These are phyloP conservation scores for Sporopachydermia lactativora DNA, from an alignment of 805 yeast genomes.

Conservation along the genomic window DNA sequence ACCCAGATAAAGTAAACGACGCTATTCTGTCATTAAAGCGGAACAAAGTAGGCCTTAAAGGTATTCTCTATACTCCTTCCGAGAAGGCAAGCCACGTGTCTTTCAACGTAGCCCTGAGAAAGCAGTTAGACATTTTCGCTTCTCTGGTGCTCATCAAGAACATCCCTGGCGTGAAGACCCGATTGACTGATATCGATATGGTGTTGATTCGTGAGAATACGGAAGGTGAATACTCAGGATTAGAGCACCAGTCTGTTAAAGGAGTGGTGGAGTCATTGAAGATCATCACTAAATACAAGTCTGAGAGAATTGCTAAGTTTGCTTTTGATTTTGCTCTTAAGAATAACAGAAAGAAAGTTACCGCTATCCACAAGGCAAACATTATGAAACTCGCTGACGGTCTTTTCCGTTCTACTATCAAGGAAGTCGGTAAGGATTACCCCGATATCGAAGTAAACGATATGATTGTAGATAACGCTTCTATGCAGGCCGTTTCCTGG, in stretches of 20 bases:
- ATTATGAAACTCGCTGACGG: conserved; percentile 99
- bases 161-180: conserved; percentile 87
- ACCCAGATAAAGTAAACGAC: conserved; percentile 52
- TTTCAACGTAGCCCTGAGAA: conserved; percentile 90
- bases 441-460: conserved; percentile 75
- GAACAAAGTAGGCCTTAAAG: conserved; percentile 94
- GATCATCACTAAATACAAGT: conserved; percentile 85
- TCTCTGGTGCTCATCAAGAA: conserved; percentile 88
- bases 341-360: conserved; percentile 83
- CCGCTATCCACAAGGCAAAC: conserved; percentile 98
- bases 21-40: conserved; percentile 87
- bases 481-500: conserved; percentile 97
- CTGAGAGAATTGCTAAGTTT: conserved; percentile 94
- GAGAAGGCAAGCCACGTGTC: conserved; percentile 70
- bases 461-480: conserved; percentile 96
- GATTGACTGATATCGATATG: conserved; percentile 78
- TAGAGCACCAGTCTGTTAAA: conserved; percentile 94
- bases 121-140: conserved; percentile 91
- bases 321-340: conserved; percentile 92
- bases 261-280: conserved; percentile 96
- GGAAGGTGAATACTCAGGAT: conserved; percentile 98
- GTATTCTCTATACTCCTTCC: conserved; percentile 85
- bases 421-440: conserved; percentile 72
- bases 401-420: conserved; percentile 86
- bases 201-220: conserved; percentile 98